phyloP scores from a whole-genome alignment of 352 stramenopile species.

The Globisporangium spiculum region DNA sequence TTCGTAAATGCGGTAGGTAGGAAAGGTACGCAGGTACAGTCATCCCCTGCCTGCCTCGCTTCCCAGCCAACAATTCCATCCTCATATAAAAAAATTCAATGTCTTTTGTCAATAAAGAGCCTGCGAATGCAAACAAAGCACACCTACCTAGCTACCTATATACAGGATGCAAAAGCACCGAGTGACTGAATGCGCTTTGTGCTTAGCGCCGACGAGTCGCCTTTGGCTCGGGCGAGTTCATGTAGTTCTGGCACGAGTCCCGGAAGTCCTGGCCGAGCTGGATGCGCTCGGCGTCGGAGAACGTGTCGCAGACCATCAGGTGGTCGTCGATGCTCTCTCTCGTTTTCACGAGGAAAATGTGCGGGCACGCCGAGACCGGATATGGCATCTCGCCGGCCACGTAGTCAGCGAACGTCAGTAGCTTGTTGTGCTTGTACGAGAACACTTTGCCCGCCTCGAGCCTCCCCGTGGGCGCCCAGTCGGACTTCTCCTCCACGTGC shows the following conservation, averaged over 20 bases:
- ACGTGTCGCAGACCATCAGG: constrained; percentile 62
- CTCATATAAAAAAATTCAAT: constrained; percentile 6
- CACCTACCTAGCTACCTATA: not conserved
- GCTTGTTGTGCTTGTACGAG: constrained; percentile 44
- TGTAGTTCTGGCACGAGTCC: constrained; percentile 30
- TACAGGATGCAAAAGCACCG: not conserved
- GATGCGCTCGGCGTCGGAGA: constrained; percentile 52
- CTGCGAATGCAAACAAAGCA: not conserved
- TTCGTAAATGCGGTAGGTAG: constrained; percentile 28
- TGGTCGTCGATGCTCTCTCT: constrained; percentile 72
- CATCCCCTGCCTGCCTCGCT: not conserved
- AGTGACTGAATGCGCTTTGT: not conserved
- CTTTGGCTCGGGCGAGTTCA: constrained; percentile 19
- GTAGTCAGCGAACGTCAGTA: constrained; percentile 60
- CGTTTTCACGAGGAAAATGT: constrained; percentile 62
- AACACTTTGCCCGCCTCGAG: constrained; percentile 61
- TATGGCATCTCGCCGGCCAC: constrained; percentile 41
- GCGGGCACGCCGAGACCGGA: constrained; percentile 53
- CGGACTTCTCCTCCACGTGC: constrained; percentile 7
- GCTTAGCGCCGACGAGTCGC: constrained; percentile 9
- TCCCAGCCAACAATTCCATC: constrained; percentile 5
- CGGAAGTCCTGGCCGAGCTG: constrained; percentile 31
- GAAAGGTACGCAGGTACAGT: not conserved
- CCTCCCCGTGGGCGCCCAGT: constrained; percentile 43
- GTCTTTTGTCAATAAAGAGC: not conserved